phyloP scores from a whole-genome alignment of 148 eudicot species.

The Rhododendron griersonianum region DNA sequence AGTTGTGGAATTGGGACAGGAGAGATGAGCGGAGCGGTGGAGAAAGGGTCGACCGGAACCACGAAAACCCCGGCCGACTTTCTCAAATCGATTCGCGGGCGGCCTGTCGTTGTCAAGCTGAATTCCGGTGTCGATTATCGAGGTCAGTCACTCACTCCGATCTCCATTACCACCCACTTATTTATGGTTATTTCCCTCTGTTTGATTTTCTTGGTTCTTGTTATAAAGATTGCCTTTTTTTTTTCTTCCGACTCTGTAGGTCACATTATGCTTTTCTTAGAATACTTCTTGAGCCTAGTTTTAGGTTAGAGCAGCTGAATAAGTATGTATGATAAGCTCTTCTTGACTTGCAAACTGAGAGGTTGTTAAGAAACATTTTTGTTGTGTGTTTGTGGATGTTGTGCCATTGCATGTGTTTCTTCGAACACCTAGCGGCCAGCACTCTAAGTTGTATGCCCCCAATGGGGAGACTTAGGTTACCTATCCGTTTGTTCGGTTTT shows the following conservation, averaged over 20 bases:
- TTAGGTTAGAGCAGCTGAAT: neutral
- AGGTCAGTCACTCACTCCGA: slow-evolving; percentile 32
- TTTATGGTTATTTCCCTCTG: neutral
- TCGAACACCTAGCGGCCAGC: neutral
- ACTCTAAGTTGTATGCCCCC: neutral
- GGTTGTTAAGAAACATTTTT: neutral
- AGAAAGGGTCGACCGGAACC: slow-evolving; percentile 54
- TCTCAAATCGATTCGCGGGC: slow-evolving; percentile 90
- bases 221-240: neutral
- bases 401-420: neutral
- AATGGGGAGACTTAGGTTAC: neutral
- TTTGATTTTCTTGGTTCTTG: neutral
- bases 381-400: neutral
- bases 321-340: neutral
- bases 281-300: neutral
- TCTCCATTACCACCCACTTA: neutral
- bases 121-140: slow-evolving; percentile 97
- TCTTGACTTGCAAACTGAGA: neutral
- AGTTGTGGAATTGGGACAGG: slow-evolving; percentile 11
- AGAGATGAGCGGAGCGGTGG: slow-evolving; percentile 69
- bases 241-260: neutral
- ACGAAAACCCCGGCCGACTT: slow-evolving; percentile 95
- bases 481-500: neutral
- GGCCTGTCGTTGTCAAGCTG: slow-evolving; percentile 96
- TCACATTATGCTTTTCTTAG: neutral